Conservation (phyloP, 768 basidiomycete genomes). For the Gloeopeniophorella convolvens region DNA sequence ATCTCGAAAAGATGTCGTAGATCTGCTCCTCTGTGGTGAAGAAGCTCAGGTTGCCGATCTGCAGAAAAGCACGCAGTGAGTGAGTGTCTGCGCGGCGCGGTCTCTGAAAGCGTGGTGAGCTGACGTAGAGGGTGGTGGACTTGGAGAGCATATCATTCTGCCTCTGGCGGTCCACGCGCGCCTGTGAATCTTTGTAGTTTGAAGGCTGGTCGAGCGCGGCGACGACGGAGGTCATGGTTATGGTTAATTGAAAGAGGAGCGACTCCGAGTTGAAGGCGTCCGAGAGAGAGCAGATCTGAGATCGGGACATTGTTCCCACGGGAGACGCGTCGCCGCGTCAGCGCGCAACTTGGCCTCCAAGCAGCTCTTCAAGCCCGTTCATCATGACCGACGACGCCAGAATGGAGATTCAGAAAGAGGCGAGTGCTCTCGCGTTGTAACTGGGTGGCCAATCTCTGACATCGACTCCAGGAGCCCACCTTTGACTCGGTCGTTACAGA, state of each 20-base stretch:
- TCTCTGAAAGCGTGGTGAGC: constrained; percentile 28
- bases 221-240: constrained; percentile 54
- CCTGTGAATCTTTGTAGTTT: constrained; percentile 94
- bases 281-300: not conserved
- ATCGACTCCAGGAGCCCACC: constrained; percentile 65
- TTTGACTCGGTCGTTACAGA: constrained; percentile 84
- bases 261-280: not conserved
- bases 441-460: not conserved
- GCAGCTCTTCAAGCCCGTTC: not conserved
- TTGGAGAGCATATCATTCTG: constrained; percentile 78
- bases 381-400: constrained; percentile 80
- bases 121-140: constrained; percentile 87
- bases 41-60: constrained; percentile 92
- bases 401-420: constrained; percentile 77
- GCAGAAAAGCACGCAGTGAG: constrained; percentile 1
- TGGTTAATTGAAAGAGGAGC: not conserved
- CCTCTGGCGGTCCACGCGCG: constrained; percentile 66
- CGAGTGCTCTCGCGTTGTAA: constrained; percentile 31
- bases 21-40: constrained; percentile 96
- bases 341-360: constrained; percentile 1
- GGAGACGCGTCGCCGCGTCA: constrained; percentile 20
- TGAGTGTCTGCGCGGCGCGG: too few species aligned
- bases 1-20: constrained; percentile 89
- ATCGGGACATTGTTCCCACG: constrained; percentile 7
- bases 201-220: constrained; percentile 85